phyloP scores from a whole-genome alignment of 2,329 filamentous ascomycete genomes.

The Aspergillus floridensis region DNA sequence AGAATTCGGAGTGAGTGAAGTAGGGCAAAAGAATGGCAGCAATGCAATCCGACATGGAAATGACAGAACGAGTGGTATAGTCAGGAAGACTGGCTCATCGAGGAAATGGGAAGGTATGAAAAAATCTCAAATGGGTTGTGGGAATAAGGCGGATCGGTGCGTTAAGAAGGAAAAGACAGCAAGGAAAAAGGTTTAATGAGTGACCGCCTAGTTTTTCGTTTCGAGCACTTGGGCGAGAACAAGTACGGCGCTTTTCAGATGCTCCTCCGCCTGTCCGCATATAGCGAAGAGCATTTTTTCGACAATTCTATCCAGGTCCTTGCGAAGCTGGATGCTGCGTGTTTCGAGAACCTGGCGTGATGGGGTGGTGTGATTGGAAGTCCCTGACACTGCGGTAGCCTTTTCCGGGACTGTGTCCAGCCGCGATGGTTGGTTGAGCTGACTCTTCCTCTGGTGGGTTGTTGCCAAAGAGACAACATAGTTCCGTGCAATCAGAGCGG shows the following conservation, averaged over 20 bases:
- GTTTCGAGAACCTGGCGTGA: constrained; percentile 28
- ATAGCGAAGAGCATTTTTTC: constrained; percentile 38
- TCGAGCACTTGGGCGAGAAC: constrained; percentile 41
- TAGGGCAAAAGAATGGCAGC: constrained; percentile 1
- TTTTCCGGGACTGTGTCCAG: constrained; percentile 35
- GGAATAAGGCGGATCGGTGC: constrained; percentile 4
- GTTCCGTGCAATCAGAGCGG: constrained; percentile 38
- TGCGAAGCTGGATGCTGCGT: constrained; percentile 30
- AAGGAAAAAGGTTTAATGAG: background rate
- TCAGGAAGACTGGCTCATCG: background rate
- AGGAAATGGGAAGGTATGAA: background rate
- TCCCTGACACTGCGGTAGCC: constrained; percentile 32
- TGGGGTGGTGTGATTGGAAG: constrained; percentile 26
- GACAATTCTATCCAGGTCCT: constrained; percentile 34
- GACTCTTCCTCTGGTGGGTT: constrained; percentile 23
- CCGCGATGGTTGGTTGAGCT: constrained; percentile 17
- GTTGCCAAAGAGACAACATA: constrained; percentile 35
- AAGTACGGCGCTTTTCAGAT: constrained; percentile 36
- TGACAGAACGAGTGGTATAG: background rate
- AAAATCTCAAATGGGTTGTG: constrained; percentile 2
- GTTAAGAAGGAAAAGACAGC: background rate
- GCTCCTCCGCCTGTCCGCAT: constrained; percentile 35
- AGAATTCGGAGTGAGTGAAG: background rate
- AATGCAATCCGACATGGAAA: constrained; percentile 3
- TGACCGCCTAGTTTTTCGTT: constrained; percentile 22